A percentile compares a stretch with the other conserved stretches of the same genome.
Evolutionary conservation across 345 rosid species (phyloP).

Genomic region (Turnera subulata): DNA sequence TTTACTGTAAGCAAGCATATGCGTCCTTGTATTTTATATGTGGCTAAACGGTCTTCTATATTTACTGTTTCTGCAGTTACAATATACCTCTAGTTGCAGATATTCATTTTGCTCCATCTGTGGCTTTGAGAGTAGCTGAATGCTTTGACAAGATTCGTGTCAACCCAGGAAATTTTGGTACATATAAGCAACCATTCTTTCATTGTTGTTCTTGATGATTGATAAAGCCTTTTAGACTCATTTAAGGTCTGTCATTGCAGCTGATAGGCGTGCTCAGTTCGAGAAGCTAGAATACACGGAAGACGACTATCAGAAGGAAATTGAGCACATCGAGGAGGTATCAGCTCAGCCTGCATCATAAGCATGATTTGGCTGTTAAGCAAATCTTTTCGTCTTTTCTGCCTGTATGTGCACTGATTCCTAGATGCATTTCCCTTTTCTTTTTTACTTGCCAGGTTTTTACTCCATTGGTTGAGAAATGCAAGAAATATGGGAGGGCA

Average conservation of each 20-base stretch:
- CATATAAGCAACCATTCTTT: conserved; percentile 4
- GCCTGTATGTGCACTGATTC: neutral
- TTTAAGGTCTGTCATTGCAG: conserved; percentile 41
- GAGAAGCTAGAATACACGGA: conserved; percentile 86
- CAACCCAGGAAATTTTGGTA: conserved; percentile 98
- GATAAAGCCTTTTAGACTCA: conserved; percentile 11
- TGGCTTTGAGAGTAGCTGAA: conserved; percentile 87
- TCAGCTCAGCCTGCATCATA: conserved; percentile 5
- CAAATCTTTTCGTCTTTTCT: neutral
- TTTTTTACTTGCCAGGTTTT: conserved; percentile 51
- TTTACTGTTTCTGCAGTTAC: conserved; percentile 54
- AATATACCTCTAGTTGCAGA: conserved; percentile 96
- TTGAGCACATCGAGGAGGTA: conserved; percentile 90
- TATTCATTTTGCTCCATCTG: conserved; percentile 92
- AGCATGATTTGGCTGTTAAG: neutral
- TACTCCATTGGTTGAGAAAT: conserved; percentile 95
- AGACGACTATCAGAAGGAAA: conserved; percentile 93
- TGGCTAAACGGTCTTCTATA: conserved; percentile 15
- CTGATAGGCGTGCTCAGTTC: conserved; percentile 94
- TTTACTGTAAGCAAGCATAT: conserved; percentile 1
- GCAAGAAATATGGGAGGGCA: conserved; percentile 94
- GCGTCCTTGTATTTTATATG: neutral
- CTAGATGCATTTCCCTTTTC: neutral
- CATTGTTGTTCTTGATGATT: conserved; percentile 15
- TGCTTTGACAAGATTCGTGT: conserved; percentile 98